A percentile compares a stretch with the other conserved stretches of the same genome.
Evolutionary conservation across 2,329 filamentous ascomycete genomes (phyloP).

Genomic region (Cladosporium cucumerinum): DNA sequence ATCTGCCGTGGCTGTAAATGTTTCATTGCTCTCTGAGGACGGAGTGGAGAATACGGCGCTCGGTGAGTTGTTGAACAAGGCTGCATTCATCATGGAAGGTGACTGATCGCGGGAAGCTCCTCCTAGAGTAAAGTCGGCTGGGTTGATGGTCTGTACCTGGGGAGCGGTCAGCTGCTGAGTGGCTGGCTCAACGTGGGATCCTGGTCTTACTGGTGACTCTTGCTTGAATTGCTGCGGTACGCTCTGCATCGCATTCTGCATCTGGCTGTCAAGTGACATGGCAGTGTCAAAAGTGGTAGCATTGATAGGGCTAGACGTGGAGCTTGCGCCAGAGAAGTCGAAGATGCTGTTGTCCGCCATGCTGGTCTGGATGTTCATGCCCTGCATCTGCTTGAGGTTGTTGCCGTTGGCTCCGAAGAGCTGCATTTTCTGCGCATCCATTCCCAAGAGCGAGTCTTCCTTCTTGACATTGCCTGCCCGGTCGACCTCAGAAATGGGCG

Average conservation of each 20-base stretch:
- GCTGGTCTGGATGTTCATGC: slow-evolving; percentile 13
- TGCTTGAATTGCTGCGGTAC: slow-evolving; percentile 25
- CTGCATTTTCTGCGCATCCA: slow-evolving; percentile 26
- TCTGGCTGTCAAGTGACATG: slow-evolving; percentile 29
- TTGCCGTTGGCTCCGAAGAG: slow-evolving; percentile 21
- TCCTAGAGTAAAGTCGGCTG: slow-evolving; percentile 32
- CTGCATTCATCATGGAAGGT: slow-evolving; percentile 24
- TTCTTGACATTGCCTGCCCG: slow-evolving; percentile 26
- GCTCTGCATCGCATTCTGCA: slow-evolving; percentile 20
- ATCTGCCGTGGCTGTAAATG: slow-evolving; percentile 29
- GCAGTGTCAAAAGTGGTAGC: slow-evolving; percentile 28
- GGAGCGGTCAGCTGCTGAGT: background rate
- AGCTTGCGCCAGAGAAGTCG: slow-evolving; percentile 43
- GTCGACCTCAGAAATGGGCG: slow-evolving; percentile 32
- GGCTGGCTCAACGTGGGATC: background rate
- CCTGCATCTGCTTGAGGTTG: slow-evolving; percentile 5
- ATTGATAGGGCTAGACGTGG: slow-evolving; percentile 50
- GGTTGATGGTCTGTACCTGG: slow-evolving; percentile 34
- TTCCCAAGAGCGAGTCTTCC: slow-evolving; percentile 28
- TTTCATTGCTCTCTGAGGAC: slow-evolving; percentile 35
- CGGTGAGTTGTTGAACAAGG: slow-evolving; percentile 33
- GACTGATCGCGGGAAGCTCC: slow-evolving; percentile 32
- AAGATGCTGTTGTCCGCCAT: slow-evolving; percentile 35
- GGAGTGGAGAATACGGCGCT: slow-evolving; percentile 37
- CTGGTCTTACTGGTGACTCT: slow-evolving; percentile 28